These are phyloP conservation scores for Pseudogymnoascus sp. DNA, from an alignment of 2,329 filamentous ascomycete species.

Conservation along the genomic window DNA sequence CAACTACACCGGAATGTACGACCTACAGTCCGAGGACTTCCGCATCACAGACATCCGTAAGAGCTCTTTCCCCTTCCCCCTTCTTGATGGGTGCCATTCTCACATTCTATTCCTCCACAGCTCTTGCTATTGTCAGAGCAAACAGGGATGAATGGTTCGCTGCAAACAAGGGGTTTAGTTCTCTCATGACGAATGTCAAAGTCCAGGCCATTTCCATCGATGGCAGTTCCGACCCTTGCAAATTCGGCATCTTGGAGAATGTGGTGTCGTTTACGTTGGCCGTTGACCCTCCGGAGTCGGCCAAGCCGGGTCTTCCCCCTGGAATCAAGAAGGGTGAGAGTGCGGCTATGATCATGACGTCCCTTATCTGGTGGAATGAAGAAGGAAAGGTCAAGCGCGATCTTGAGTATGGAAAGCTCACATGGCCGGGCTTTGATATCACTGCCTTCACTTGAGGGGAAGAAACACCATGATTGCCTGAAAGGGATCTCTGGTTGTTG, in stretches of 20 bases:
- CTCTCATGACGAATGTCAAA: neutral
- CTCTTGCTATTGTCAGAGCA: neutral
- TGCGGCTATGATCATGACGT: neutral
- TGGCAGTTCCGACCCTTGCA: constrained; percentile 4
- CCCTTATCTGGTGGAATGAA: neutral
- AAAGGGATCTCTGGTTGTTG: neutral
- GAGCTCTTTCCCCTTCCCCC: neutral
- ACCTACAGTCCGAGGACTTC: neutral
- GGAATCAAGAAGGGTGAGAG: constrained; percentile 10
- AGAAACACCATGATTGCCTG: neutral
- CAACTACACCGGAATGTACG: neutral
- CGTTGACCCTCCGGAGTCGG: constrained; percentile 2
- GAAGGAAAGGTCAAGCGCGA: neutral
- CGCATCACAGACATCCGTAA: neutral
- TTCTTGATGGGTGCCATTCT: neutral
- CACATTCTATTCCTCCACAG: neutral
- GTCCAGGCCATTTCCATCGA: neutral
- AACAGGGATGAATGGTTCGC: neutral
- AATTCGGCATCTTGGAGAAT: constrained; percentile 9
- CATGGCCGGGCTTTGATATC: neutral
- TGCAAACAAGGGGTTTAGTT: neutral
- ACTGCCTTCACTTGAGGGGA: neutral
- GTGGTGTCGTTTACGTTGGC: constrained; percentile 8
- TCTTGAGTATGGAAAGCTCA: neutral
- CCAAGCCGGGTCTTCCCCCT: neutral